Conservation (phyloP, 192 early-diverging fungal genomes). For the Mortierella antarctica region DNA sequence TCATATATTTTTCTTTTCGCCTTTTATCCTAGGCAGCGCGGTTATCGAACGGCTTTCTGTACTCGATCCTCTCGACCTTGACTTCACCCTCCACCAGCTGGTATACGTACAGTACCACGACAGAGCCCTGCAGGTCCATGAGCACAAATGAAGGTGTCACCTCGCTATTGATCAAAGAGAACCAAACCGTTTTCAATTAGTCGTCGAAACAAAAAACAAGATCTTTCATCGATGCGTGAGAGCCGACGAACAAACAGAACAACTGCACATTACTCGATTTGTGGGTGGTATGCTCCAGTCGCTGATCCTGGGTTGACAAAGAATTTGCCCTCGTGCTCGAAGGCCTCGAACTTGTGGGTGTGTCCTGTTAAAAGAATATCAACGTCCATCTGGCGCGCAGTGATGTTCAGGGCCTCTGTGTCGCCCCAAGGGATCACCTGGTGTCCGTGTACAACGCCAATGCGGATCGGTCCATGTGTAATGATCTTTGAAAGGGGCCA, state of each 20-base stretch:
- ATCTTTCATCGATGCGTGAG: neutral
- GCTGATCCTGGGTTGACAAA: slow-evolving; percentile 97
- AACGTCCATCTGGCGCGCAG: slow-evolving; percentile 91
- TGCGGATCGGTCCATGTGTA: slow-evolving; percentile 66
- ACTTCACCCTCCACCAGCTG: slow-evolving; percentile 92
- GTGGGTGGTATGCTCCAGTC: slow-evolving; percentile 82
- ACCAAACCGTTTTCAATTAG: neutral
- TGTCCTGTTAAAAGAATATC: slow-evolving; percentile 91
- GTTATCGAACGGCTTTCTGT: slow-evolving; percentile 67
- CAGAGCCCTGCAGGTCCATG: slow-evolving; percentile 88
- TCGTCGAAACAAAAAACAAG: slow-evolving; percentile 5
- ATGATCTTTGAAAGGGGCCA: slow-evolving; percentile 77
- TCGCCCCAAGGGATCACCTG: slow-evolving; percentile 86
- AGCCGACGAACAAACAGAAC: neutral
- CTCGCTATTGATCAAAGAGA: slow-evolving; percentile 51
- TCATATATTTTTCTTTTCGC: slow-evolving; percentile 1
- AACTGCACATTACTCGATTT: slow-evolving; percentile 46
- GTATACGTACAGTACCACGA: slow-evolving; percentile 91
- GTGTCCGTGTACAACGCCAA: slow-evolving; percentile 91
- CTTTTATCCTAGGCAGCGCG: slow-evolving; percentile 22
- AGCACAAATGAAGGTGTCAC: slow-evolving; percentile 93
- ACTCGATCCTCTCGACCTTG: slow-evolving; percentile 94
- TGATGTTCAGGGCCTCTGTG: slow-evolving; percentile 73
- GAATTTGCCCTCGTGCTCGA: slow-evolving; percentile 91
- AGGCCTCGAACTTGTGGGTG: slow-evolving; percentile 92